phyloP scores from a whole-genome alignment of 345 rosid species.

The Erodium maritimum region DNA sequence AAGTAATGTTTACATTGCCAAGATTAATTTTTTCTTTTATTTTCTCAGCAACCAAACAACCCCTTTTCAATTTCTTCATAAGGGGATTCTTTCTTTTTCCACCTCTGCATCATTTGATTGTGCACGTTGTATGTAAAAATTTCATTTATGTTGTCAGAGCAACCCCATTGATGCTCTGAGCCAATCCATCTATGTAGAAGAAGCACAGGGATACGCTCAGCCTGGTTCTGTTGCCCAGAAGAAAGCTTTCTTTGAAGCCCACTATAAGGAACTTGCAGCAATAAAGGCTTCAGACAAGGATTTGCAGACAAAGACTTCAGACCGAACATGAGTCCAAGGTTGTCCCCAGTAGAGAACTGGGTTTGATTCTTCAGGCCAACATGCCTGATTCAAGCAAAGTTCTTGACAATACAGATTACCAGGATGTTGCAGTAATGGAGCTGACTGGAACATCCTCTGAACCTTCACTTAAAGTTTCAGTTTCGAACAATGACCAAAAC shows the following conservation, averaged over 20 bases:
- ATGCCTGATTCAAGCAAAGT: background rate
- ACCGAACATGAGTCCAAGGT: background rate
- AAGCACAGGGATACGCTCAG: constrained; percentile 30
- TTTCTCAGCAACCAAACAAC: no score
- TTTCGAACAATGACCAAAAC: background rate
- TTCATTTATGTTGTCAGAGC: constrained; percentile 12
- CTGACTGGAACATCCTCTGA: background rate
- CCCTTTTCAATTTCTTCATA: no score
- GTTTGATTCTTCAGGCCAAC: background rate
- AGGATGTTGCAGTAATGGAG: constrained; percentile 1
- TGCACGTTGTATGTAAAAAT: no score
- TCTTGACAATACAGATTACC: background rate
- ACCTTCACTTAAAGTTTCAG: background rate
- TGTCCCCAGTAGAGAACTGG: background rate
- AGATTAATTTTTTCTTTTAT: no score
- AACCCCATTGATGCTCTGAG: constrained; percentile 20
- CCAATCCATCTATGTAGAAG: constrained; percentile 34
- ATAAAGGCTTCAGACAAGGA: constrained; percentile 21
- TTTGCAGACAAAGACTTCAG: background rate
- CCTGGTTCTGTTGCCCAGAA: constrained; percentile 44
- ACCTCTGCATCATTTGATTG: background rate
- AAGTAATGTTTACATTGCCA: background rate
- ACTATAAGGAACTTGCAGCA: constrained; percentile 28
- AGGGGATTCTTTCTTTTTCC: background rate
- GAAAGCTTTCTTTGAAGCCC: constrained; percentile 45